Evolutionary conservation across 2,329 filamentous ascomycete species (phyloP).

Genomic region (Xylaria sp.): DNA sequence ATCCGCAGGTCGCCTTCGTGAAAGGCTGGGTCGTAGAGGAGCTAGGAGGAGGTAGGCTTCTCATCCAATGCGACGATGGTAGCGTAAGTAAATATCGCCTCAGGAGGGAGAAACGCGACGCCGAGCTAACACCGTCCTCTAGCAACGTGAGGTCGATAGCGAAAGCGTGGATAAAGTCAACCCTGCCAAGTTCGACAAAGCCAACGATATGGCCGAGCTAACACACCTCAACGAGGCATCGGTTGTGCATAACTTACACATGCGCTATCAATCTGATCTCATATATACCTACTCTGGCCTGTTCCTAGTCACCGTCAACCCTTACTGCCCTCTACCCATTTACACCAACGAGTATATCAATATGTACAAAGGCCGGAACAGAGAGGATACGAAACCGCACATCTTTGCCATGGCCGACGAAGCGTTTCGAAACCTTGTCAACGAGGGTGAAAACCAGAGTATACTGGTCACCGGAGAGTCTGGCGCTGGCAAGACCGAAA

Average conservation of each 20-base stretch:
- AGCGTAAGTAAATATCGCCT: conserved; percentile 65
- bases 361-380: conserved; percentile 91
- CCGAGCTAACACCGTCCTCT: conserved; percentile 20
- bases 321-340: conserved; percentile 93
- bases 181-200: conserved; percentile 99
- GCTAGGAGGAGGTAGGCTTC: conserved; percentile 70
- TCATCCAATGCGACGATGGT: conserved; percentile 94
- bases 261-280: conserved; percentile 92
- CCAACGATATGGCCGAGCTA: conserved; percentile 98
- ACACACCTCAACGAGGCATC: conserved; percentile 98
- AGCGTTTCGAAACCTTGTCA: conserved; percentile 93
- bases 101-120: conserved; percentile 31
- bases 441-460: conserved; percentile 95
- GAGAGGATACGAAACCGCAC: conserved; percentile 96
- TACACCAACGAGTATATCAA: conserved; percentile 97
- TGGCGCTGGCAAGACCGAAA: conserved; percentile 97
- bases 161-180: conserved; percentile 99
- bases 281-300: conserved; percentile 99
- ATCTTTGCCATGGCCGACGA: conserved; percentile 98
- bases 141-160: conserved; percentile 87
- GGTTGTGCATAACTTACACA: conserved; percentile 95
- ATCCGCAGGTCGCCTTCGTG: conserved; percentile 86
- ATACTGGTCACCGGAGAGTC: conserved; percentile 98
- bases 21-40: conserved; percentile 94
- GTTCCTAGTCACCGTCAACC: conserved; percentile 96